Base-by-base conservation (phyloP, 306 rosid species). In the Oemleria cerasiformis region DNA sequence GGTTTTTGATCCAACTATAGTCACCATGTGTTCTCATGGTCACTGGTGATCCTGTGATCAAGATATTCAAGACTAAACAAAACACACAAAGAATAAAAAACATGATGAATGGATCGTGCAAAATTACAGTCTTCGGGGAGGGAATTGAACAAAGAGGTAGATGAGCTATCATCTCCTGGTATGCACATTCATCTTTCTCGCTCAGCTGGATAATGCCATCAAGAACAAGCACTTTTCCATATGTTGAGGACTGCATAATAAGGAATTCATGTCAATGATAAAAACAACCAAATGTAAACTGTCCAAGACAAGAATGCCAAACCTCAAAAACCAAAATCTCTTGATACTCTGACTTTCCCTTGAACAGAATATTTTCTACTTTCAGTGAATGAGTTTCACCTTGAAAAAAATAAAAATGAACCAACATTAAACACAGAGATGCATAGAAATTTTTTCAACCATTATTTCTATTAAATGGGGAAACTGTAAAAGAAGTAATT, bases 141-240 rank as follows among this genome's bases (percentile, higher is more conserved):
- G 80, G 83, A 84, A 94, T 89, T 9, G 99, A 94, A 77, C 99
- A 94, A 53, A 94, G 99, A 61, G 99, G 99, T 62, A 94, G 96
- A 83, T 89, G 99, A 45, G 95, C 79, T 61, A 94, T 94, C 99
- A 94, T 94, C 84, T 94, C 99, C 90, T 94, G 99, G 85, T 94
- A 94, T 59, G 97, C 97, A 54, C 97, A 94, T 89, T 94, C 99
- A 73, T 94, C 99, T 79, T 84, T 91, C 87, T 94, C 97, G 47
- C 92, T 94, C 80, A 94, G 84, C 78, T 94, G 99, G 78, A 94
- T 87, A 78, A 94, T 91, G 72, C 97, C 99, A 84, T 94, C 99
- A 75, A 94, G 99, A 60, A 89, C 99, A 63, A 94, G 99, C 63
- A 91, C 96, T 78, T 91, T 94, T 67, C 99, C 99, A 65, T 91